Evolutionary conservation across 495 filamentous ascomycete genomes (phyloP), one percentile per base, ranked within the genome.

Genomic region (Oleoguttula mirabilis): DNA sequence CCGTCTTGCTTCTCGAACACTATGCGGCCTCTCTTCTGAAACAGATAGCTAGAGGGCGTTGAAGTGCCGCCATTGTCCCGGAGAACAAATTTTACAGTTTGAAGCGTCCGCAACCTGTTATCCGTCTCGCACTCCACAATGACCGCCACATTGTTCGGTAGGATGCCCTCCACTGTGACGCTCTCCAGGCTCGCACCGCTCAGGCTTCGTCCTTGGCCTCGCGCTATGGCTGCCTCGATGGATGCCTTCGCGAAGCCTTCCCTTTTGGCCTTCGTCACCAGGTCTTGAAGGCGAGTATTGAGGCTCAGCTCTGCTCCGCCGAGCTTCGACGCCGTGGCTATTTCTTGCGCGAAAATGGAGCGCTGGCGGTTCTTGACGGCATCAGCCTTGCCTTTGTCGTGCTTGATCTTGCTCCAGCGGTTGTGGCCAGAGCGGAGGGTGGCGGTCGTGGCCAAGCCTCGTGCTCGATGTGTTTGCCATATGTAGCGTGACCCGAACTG

Each of bases 391-490:
- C 74, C 83, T 61, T 99, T 99, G 63, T 88, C 84, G 58, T 99
- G 92, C 50, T 77, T 82, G 63, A 95, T 95, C 49, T 88, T 90
- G 25, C 84, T 83, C 90, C 90, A 99, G 57, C 81, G 77, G 59
- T 76, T 94, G 62, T 94, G 85, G 24, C 88, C 87, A 32, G 82
- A 82, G 22, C 61, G 61, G 5, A 67, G 48, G 4, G 50, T 21
- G 2, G 71, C 35, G 15, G 67, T 69, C 15, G n/a, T n/a, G n/a
- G n/a, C n/a, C n/a, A n/a, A n/a, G n/a, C n/a, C n/a, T n/a, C n/a
- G n/a, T n/a, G n/a, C n/a, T n/a, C n/a, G n/a, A n/a, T n/a, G n/a
- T n/a, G n/a, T n/a, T n/a, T n/a, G n/a, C n/a, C n/a, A n/a, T n/a
- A n/a, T n/a, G n/a, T n/a, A n/a, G n/a, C n/a, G n/a, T n/a, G n/a